phyloP scores from a whole-genome alignment of 257 asterid genomes.

The Apocynum venetum region DNA sequence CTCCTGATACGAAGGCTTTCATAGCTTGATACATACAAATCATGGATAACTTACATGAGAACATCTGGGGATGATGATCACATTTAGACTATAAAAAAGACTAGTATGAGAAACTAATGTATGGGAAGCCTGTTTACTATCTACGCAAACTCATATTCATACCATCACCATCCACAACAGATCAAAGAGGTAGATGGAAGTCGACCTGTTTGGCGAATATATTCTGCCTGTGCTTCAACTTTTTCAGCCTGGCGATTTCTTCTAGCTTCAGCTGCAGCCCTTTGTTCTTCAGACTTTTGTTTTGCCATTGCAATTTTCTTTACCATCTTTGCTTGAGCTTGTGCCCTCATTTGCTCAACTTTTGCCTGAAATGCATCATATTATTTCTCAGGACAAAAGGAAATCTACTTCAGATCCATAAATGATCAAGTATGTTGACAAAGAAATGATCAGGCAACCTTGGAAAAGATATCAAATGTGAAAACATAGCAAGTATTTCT shows the following conservation, averaged over 20 bases:
- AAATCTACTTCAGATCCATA: neutral
- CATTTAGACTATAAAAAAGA: neutral
- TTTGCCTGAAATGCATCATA: constrained; percentile 31
- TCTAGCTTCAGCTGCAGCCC: constrained; percentile 69
- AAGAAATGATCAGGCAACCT: neutral
- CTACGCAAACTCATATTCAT: neutral
- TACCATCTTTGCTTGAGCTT: constrained; percentile 80
- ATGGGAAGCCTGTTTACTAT: neutral
- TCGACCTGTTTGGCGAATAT: constrained; percentile 77
- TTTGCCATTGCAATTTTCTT: constrained; percentile 85
- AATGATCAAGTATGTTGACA: neutral
- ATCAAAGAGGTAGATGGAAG: constrained; percentile 59
- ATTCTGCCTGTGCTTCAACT: constrained; percentile 69
- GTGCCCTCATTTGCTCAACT: constrained; percentile 82
- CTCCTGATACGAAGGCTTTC: neutral
- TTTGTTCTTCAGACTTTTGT: constrained; percentile 78
- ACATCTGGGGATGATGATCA: neutral
- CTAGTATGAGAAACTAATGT: constrained; percentile 3
- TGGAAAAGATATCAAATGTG: neutral
- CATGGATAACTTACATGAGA: constrained; percentile 6
- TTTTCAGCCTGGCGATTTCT: constrained; percentile 61
- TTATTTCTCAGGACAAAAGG: neutral
- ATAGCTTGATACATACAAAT: constrained; percentile 9
- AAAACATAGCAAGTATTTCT: neutral
- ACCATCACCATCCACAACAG: constrained; percentile 84